Base-by-base conservation (phyloP, 2,329 filamentous ascomycete genomes). In the Verticillium nubilum region DNA sequence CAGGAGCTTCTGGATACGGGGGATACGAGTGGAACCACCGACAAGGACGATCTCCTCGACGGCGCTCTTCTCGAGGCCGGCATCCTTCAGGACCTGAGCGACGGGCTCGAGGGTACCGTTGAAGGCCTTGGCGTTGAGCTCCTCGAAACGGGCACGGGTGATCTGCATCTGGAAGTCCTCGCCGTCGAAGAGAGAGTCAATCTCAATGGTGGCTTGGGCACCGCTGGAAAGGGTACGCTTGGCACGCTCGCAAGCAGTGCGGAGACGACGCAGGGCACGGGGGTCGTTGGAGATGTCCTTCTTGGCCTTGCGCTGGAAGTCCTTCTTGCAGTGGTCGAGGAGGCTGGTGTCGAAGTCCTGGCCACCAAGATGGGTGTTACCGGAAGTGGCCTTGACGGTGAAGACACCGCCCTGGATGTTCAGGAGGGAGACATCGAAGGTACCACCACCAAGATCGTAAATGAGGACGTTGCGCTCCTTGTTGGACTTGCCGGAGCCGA, bases 371-470 rank as follows among this genome's bases (percentile, higher is more conserved):
- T 97, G 93, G 72, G 92, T 97, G 73, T 99, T 94, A 87, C 95
- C 95, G 72, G 94, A 93, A 62, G 95, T 98, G 64, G 94, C 93
- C 87, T 96, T 96, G 77, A 98, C 95, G 66, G 94, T 97, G 86
- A 99, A 99, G 72, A 99, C 95, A 85, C 95, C 95, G 75, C 94
- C 93, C 82, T 98, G 92, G 76, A 99, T 98, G 86, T 97, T 94
- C 53, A 99, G 87, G 68, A 98, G 91, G 65, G 95, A 98, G 28
- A 99, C 95, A 97, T 99, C 95, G 81, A 99, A 99, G 77, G 95
- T 99, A 86, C 95, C 95, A 86, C 95, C 95, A 86, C 95, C 95
- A 65, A 99, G 89, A 88, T 99, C 95, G 85, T 98, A 99, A 84
- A 99, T 98, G 69, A 99, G 86, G 73, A 99, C 94, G 77, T 98